Base-by-base conservation (phyloP, 768 basidiomycete genomes). In the Cyathus striatus region DNA sequence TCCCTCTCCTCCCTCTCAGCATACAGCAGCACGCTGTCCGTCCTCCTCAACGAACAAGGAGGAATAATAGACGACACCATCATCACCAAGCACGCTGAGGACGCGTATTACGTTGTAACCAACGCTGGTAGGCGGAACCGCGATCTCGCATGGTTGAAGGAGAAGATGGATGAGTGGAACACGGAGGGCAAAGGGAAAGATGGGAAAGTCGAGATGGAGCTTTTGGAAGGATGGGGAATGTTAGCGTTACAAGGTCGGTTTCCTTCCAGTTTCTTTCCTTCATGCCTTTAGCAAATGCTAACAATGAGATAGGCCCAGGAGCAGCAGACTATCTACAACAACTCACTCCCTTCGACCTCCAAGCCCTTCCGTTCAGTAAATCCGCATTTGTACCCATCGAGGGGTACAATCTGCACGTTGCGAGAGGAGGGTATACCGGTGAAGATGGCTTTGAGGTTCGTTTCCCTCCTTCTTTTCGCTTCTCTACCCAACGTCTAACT, bases 61-160 rank as follows among this genome's bases (percentile, higher is more conserved):
- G 96, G 96, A 6, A 97, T 98, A 51, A 88, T 99, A 42, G 95
- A 99, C 64, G 96, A 99, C 60, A 87, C 86, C 16, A 79, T 98
- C 59, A 81, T 97, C 58, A 90, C 88, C 17, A 91, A 90, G 54
- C 90, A 94, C 58, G 75, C 82, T 0, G 56, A 75, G 4, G 75
- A 83, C 52, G 80, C 84, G 0, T 98, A 81, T 66, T 99, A 97
- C 58, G 86, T 97, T 42, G 95, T 99, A 20, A 99, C 96, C 0
- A 98, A 98, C 57, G 95, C 95, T 1, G 93, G 90, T 2, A 68
- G 95, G 26, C 76, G 91, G 20, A 80, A 81, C 2, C 75, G 81
- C 49, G 95, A 96, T 55, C 70, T 93, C 7, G 68, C 78, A 2
- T 93, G 89, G 86, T 83, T 98, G 54, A 53, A 57, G 21, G 59